Conservation (phyloP, 306 rosid genomes). For the Pyrus pyrifolia region DNA sequence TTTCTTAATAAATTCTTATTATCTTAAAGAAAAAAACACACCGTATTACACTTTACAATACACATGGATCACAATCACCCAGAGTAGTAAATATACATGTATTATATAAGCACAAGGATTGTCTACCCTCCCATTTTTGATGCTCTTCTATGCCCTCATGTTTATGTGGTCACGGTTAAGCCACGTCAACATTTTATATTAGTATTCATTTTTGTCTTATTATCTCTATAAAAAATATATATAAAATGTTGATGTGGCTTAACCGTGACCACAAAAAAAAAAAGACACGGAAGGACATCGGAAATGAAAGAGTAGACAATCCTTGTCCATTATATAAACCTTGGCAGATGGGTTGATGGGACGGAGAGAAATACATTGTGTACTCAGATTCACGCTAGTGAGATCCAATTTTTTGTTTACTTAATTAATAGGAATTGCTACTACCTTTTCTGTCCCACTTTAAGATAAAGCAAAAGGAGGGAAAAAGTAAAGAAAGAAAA, state of each 20-base stretch:
- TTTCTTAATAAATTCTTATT: background rate
- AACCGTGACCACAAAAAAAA: too few relatives aligned
- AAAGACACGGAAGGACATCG: too few relatives aligned
- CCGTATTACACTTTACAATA: background rate
- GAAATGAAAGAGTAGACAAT: too few relatives aligned
- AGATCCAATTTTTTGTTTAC: constrained; percentile 30
- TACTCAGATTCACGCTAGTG: constrained; percentile 26
- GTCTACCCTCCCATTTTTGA: too few relatives aligned
- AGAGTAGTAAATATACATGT: background rate
- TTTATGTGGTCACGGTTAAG: too few relatives aligned
- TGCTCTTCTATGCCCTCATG: too few relatives aligned
- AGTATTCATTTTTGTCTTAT: too few relatives aligned
- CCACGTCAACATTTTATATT: too few relatives aligned
- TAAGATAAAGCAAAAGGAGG: constrained; percentile 66
- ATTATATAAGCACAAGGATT: background rate
- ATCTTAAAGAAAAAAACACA: background rate
- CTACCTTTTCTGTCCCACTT: constrained; percentile 75
- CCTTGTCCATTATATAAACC: background rate
- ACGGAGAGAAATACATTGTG: constrained; percentile 21
- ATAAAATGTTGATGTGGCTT: too few relatives aligned
- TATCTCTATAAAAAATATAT: too few relatives aligned
- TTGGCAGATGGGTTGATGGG: constrained; percentile 20
- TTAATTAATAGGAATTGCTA: constrained; percentile 55
- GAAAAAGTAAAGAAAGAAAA: constrained; percentile 39
- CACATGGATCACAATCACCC: background rate